These are phyloP conservation scores for Mortierella sp. DNA, from an alignment of 371 early-diverging fungal genomes.

Conservation along the genomic window DNA sequence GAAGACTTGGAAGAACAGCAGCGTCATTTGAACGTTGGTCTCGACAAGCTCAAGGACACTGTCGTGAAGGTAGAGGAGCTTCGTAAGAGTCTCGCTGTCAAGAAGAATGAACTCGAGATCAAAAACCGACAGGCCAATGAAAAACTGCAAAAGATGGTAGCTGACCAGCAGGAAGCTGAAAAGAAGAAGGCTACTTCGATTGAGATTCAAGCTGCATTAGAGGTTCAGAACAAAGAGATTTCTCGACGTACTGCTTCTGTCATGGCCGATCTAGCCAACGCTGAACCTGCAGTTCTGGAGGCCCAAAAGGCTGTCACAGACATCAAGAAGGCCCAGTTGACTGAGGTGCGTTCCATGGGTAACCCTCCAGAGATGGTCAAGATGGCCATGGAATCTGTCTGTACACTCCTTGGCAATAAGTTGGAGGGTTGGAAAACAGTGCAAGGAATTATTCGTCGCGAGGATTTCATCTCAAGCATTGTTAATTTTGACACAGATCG, in stretches of 20 bases:
- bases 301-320: conserved; percentile 94
- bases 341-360: conserved; percentile 98
- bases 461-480: conserved; percentile 98
- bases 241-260: conserved; percentile 86
- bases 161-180: conserved; percentile 96
- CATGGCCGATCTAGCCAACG: conserved; percentile 91
- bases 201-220: conserved; percentile 84
- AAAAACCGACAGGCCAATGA: conserved; percentile 95
- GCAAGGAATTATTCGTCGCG: conserved; percentile 92
- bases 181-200: conserved; percentile 88
- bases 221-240: conserved; percentile 83
- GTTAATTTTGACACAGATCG: conserved; percentile 93
- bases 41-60: conserved; percentile 96
- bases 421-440: conserved; percentile 90
- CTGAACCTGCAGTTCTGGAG: conserved; percentile 98
- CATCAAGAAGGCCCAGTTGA: conserved; percentile 97
- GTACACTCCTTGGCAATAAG: conserved; percentile 92
- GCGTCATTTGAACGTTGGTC: conserved; percentile 96
- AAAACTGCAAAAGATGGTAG: conserved; percentile 96
- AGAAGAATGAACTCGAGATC: conserved; percentile 88
- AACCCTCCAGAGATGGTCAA: conserved; percentile 98
- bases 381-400: conserved; percentile 98
- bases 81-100: conserved; percentile 88
- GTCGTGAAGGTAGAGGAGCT: conserved; percentile 97
- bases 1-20: conserved; percentile 98